These are phyloP conservation scores for Durusdinium trenchii DNA, from an alignment of 73 alveolate species.

Conservation along the genomic window DNA sequence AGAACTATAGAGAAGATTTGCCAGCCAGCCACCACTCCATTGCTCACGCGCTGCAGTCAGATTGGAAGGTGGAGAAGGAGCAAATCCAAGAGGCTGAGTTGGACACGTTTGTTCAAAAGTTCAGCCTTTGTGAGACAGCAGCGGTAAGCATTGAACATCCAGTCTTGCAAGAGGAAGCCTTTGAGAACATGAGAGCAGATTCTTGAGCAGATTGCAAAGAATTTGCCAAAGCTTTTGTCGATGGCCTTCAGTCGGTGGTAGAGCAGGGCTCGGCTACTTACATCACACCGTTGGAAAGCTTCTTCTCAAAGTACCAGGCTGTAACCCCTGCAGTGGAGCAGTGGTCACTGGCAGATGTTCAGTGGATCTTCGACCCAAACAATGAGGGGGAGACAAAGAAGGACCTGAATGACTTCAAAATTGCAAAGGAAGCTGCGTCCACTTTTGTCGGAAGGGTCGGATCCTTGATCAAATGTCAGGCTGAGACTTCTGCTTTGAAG, in stretches of 20 bases:
- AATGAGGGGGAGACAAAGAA: neutral
- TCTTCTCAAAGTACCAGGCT: neutral
- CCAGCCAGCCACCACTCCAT: neutral
- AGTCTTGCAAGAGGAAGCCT: neutral
- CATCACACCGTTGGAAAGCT: neutral
- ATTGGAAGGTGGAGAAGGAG: neutral
- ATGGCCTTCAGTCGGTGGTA: neutral
- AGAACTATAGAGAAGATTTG: neutral
- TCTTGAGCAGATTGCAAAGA: neutral
- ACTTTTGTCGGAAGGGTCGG: neutral
- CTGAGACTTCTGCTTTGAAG: neutral
- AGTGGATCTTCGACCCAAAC: neutral
- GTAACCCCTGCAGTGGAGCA: neutral
- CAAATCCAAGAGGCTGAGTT: neutral
- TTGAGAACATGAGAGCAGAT: neutral
- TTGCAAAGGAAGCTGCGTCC: neutral
- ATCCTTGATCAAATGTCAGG: neutral
- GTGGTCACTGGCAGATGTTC: neutral
- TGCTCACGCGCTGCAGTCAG: neutral
- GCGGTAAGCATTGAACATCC: neutral
- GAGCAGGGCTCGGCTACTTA: neutral
- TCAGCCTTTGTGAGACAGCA: neutral
- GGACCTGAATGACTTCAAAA: neutral
- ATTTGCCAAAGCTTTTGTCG: neutral
- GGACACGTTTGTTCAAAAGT: neutral